These are phyloP conservation scores for Aphanoascus verrucosus DNA, from an alignment of 2,329 filamentous ascomycete genomes.

Conservation along the genomic window DNA sequence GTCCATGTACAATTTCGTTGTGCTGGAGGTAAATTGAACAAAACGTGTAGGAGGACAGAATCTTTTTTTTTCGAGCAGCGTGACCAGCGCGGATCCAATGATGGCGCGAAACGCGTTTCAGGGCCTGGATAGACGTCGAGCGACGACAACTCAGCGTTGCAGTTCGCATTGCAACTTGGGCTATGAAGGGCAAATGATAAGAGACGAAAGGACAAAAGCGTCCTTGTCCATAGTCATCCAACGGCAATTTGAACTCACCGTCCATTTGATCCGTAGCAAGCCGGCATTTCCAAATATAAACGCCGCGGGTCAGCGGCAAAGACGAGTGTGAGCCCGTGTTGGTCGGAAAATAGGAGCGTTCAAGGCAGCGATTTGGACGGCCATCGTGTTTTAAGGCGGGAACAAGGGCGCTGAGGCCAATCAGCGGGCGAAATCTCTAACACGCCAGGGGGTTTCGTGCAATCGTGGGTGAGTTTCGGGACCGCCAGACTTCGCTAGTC, in stretches of 20 bases:
- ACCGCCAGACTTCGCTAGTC: neutral
- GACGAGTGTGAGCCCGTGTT: neutral
- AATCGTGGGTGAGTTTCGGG: constrained; percentile 3
- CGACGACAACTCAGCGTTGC: neutral
- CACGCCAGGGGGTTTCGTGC: neutral
- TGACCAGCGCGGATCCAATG: neutral
- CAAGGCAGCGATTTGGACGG: neutral
- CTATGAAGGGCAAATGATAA: neutral
- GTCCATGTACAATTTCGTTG: neutral
- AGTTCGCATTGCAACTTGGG: neutral
- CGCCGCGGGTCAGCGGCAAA: constrained; percentile 1
- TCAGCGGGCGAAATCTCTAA: constrained; percentile 3
- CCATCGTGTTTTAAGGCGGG: neutral
- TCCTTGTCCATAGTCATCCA: neutral
- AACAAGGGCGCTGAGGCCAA: constrained; percentile 1
- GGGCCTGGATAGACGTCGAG: neutral
- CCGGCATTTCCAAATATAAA: neutral
- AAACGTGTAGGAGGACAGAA: neutral
- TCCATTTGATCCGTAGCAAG: neutral
- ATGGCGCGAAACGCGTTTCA: constrained; percentile 1
- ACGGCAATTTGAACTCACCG: neutral
- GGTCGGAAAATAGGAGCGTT: constrained; percentile 1
- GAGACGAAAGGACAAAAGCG: neutral
- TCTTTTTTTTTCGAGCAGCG: neutral
- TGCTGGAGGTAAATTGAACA: neutral